phyloP scores from a whole-genome alignment of 768 basidiomycete species.

The Leccinum olivaceopallidum region DNA sequence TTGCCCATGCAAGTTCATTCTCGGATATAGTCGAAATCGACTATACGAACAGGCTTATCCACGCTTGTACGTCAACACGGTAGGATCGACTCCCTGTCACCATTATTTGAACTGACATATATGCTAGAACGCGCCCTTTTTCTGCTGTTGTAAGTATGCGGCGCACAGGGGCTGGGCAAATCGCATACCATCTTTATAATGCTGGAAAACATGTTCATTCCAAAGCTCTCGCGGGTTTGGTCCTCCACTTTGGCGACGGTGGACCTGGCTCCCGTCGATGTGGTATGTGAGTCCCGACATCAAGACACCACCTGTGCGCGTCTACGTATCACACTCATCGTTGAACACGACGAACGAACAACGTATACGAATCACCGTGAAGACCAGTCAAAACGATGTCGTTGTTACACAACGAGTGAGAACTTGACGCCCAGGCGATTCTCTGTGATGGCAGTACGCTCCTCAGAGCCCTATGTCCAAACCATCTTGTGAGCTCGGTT shows the following conservation, averaged over 20 bases:
- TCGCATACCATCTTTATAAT: too few relatives aligned
- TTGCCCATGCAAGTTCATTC: not conserved
- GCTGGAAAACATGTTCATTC: too few relatives aligned
- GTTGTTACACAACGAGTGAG: conserved; percentile 54
- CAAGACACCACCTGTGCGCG: too few relatives aligned
- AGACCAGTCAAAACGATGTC: conserved; percentile 48
- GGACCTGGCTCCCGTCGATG: too few relatives aligned
- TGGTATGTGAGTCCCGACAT: too few relatives aligned
- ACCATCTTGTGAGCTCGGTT: conserved; percentile 49
- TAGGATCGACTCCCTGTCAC: conserved; percentile 24
- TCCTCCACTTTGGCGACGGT: too few relatives aligned
- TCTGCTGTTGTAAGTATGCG: too few relatives aligned
- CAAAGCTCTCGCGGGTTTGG: too few relatives aligned
- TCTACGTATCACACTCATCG: too few relatives aligned
- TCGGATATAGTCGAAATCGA: conserved; percentile 29
- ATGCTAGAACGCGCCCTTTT: too few relatives aligned
- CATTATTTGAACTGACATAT: conserved; percentile 2
- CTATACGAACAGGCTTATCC: conserved; percentile 13
- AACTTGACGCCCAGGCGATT: conserved; percentile 42
- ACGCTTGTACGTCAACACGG: conserved; percentile 65
- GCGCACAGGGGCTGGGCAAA: too few relatives aligned
- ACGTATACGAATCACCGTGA: conserved; percentile 49
- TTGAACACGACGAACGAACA: too few relatives aligned
- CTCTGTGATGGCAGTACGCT: conserved; percentile 57
- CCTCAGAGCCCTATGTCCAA: conserved; percentile 63